Percentiles rank a stretch among this genome's conserved stretches.
Conservation (phyloP, 2,329 filamentous ascomycete genomes). For the Aspergillus nomiae region DNA sequence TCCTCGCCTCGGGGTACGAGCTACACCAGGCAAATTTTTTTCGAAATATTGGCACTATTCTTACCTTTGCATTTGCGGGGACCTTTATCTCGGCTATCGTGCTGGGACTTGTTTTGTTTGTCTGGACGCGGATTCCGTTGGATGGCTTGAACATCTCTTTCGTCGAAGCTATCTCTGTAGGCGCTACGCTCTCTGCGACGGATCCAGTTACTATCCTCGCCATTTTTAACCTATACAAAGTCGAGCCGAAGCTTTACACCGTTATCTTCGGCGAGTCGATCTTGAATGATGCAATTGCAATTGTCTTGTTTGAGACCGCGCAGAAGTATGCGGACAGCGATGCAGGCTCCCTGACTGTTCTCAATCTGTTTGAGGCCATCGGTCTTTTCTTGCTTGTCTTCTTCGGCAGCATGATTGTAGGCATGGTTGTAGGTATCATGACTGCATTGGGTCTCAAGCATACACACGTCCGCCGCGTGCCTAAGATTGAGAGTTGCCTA, state of each 20-base stretch:
- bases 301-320: slow-evolving; percentile 97
- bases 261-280: slow-evolving; percentile 99
- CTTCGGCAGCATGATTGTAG: slow-evolving; percentile 89
- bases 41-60: slow-evolving; percentile 92
- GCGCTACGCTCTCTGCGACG: slow-evolving; percentile 92
- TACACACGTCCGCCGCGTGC: slow-evolving; percentile 86
- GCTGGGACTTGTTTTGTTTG: slow-evolving; percentile 80
- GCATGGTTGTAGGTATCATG: slow-evolving; percentile 79
- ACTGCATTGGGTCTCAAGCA: slow-evolving; percentile 92
- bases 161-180: slow-evolving; percentile 94
- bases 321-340: slow-evolving; percentile 82
- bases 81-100: slow-evolving; percentile 98
- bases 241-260: slow-evolving; percentile 97
- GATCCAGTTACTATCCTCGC: slow-evolving; percentile 97
- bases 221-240: slow-evolving; percentile 99
- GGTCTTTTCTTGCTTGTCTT: slow-evolving; percentile 95
- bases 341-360: slow-evolving; percentile 69
- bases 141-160: slow-evolving; percentile 85
- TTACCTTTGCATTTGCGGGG: slow-evolving; percentile 96
- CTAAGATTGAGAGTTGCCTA: slow-evolving; percentile 95
- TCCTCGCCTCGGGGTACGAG: slow-evolving; percentile 95
- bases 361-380: slow-evolving; percentile 86
- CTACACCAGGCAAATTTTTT: slow-evolving; percentile 99
- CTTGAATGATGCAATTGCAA: slow-evolving; percentile 95
- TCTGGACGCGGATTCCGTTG: slow-evolving; percentile 85